phyloP scores from a whole-genome alignment of 495 filamentous ascomycete species.

The Penicillium nucicola region DNA sequence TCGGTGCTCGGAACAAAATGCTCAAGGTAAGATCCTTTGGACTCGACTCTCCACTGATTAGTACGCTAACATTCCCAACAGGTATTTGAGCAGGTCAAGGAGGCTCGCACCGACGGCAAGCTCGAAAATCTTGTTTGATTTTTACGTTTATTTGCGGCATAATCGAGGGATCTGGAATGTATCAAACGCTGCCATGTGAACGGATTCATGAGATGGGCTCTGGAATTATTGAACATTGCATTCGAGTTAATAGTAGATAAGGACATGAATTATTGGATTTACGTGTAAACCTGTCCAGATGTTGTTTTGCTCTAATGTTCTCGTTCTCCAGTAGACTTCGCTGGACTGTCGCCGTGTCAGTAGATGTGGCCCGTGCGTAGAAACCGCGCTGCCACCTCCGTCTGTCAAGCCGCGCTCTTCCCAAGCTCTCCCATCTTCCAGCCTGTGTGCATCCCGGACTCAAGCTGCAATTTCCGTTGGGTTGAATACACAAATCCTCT shows the following conservation, averaged over 20 bases:
- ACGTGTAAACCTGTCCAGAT: not conserved
- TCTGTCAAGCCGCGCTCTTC: conserved; percentile 4
- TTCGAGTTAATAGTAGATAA: conserved; percentile 32
- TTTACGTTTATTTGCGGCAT: conserved; percentile 37
- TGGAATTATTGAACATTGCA: conserved; percentile 26
- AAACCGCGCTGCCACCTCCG: conserved; percentile 17
- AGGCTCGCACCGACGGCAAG: conserved; percentile 69
- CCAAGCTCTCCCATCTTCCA: not conserved
- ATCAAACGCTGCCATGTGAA: conserved; percentile 34
- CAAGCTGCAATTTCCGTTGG: not conserved
- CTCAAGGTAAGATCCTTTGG: conserved; percentile 65
- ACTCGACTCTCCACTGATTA: not conserved
- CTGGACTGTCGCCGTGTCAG: no score
- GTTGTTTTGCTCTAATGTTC: no score
- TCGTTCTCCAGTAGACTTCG: no score
- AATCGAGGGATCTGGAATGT: conserved; percentile 39
- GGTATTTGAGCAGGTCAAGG: conserved; percentile 94
- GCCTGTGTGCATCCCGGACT: not conserved
- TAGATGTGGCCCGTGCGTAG: conserved; percentile 23
- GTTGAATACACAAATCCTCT: not conserved
- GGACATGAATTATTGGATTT: conserved; percentile 19
- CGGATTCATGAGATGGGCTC: conserved; percentile 17
- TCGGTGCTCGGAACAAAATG: conserved; percentile 96
- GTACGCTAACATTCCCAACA: conserved; percentile 29
- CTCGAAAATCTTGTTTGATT: conserved; percentile 40